Conservation (phyloP, 192 early-diverging fungal genomes). For the Mortierella antarctica region DNA sequence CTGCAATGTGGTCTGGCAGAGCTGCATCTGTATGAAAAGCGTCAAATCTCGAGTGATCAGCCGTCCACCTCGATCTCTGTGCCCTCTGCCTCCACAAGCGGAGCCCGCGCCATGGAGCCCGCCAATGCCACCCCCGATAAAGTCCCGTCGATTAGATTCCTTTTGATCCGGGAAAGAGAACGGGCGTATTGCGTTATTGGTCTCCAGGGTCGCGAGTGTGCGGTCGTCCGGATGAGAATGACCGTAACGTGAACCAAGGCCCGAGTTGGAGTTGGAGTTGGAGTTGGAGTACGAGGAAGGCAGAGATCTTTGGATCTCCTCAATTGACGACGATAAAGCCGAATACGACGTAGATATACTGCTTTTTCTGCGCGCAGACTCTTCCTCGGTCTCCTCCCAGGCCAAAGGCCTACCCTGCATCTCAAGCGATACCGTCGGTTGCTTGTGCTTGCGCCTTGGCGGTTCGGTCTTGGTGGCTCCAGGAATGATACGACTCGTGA, state of each 20-base stretch:
- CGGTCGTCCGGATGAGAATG: conserved; percentile 10
- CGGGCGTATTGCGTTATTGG: conserved; percentile 7
- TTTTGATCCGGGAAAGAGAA: conserved; percentile 22
- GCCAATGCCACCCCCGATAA: conserved; percentile 23
- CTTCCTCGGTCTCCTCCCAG: conserved; percentile 26
- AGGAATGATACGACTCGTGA: conserved; percentile 37
- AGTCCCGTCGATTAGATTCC: neutral
- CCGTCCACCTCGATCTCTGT: conserved; percentile 15
- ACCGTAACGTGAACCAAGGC: conserved; percentile 36
- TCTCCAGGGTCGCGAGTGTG: neutral
- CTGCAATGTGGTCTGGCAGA: conserved; percentile 80
- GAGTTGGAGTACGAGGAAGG: conserved; percentile 23
- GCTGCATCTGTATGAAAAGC: conserved; percentile 92
- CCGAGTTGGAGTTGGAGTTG: neutral
- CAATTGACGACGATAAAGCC: conserved; percentile 37
- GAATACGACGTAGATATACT: conserved; percentile 23
- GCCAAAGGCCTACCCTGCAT: conserved; percentile 9
- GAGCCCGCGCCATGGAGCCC: conserved; percentile 10
- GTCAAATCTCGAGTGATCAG: conserved; percentile 56
- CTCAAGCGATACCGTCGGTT: conserved; percentile 32
- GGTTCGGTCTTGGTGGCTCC: neutral
- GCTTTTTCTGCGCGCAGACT: neutral
- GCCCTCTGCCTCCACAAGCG: neutral
- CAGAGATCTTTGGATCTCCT: conserved; percentile 45
- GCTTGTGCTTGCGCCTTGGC: conserved; percentile 30